phyloP scores from a whole-genome alignment of 148 eudicot species.

The Chenopodium album region DNA sequence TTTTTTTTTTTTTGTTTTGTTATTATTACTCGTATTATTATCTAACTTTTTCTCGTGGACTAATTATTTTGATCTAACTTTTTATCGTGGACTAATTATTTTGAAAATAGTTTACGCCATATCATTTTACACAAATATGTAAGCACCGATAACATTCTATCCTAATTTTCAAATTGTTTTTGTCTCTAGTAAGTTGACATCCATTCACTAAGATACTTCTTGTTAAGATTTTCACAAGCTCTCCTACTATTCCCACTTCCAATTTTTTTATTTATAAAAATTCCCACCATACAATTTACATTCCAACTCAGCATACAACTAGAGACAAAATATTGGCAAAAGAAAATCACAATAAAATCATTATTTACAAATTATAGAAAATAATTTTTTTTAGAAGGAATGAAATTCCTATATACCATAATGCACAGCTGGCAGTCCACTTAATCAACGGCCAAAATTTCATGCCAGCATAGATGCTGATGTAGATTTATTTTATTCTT shows the following conservation, averaged over 20 bases:
- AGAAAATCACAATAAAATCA: background rate
- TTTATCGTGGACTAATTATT: too few relatives aligned
- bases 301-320: slow-evolving; percentile 14
- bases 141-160: too few relatives aligned
- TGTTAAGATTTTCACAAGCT: background rate
- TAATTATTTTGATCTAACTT: too few relatives aligned
- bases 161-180: too few relatives aligned
- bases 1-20: too few relatives aligned
- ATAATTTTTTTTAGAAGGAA: background rate
- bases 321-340: slow-evolving; percentile 6
- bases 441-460: slow-evolving; percentile 22
- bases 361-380: background rate
- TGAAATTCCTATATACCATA: slow-evolving; percentile 4
- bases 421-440: slow-evolving; percentile 24
- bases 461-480: slow-evolving; percentile 31
- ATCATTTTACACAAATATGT: too few relatives aligned
- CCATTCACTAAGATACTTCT: background rate
- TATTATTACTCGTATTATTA: too few relatives aligned
- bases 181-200: too few relatives aligned
- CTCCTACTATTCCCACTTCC: background rate
- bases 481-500: slow-evolving; percentile 19
- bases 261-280: background rate
- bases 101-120: too few relatives aligned
- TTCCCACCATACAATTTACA: background rate
- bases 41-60: too few relatives aligned